phyloP scores from a whole-genome alignment of 129 eudicot genomes.

The Escallonia herrerae region DNA sequence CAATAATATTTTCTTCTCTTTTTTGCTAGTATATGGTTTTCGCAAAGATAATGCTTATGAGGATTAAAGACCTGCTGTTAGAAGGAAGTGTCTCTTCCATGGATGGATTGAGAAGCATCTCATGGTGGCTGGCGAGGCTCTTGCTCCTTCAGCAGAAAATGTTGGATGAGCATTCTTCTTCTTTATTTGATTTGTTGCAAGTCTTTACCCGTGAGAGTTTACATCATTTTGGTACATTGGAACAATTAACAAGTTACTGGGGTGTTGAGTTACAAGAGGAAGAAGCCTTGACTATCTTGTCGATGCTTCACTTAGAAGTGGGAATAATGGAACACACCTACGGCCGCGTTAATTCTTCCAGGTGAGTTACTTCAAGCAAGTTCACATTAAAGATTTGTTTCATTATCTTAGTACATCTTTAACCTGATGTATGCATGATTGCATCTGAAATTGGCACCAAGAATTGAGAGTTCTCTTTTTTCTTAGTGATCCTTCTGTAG shows the following conservation, averaged over 20 bases:
- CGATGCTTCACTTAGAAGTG: conserved; percentile 63
- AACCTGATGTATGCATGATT: no score
- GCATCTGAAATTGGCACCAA: no score
- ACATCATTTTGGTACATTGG: conserved; percentile 37
- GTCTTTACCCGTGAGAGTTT: conserved; percentile 49
- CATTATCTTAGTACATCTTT: neutral
- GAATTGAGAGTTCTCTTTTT: no score
- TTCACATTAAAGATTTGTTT: neutral
- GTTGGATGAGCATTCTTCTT: conserved; percentile 68
- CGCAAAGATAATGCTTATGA: conserved; percentile 55
- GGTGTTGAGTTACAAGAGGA: conserved; percentile 29
- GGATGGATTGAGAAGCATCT: conserved; percentile 29
- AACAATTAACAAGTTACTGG: conserved; percentile 56
- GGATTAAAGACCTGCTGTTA: conserved; percentile 37
- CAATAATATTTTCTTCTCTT: neutral
- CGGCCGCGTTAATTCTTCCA: conserved; percentile 71
- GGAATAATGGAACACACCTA: conserved; percentile 67
- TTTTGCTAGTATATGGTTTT: conserved; percentile 53
- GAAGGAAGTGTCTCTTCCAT: conserved; percentile 13
- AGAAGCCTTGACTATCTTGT: conserved; percentile 43
- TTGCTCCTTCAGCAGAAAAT: conserved; percentile 63
- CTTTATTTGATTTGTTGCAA: conserved; percentile 52
- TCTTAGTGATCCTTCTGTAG: no score
- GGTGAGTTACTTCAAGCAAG: conserved; percentile 22
- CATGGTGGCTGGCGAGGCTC: conserved; percentile 92